Evolutionary conservation across 257 asterid species (phyloP), one percentile per base, ranked within the genome.

Genomic region (Plantago ovata): DNA sequence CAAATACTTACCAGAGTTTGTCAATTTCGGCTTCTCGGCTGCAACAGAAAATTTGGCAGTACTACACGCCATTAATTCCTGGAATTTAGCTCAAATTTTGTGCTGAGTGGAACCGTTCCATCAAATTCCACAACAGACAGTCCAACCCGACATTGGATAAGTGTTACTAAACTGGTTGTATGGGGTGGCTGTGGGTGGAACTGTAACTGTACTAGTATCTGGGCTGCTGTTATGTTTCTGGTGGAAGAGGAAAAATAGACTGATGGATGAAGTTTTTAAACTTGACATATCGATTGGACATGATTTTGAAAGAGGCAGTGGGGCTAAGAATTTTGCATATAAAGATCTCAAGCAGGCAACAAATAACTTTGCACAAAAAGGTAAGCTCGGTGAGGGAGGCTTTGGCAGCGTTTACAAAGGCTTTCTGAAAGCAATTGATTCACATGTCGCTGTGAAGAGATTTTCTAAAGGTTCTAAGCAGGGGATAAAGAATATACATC

Each of bases 341-440:
- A 12, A 9, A 2, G 71, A 66, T 15, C 16, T 74, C 18, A 16
- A 38, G 16, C 7, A n/a, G 2, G 76, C 73, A 1, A 63, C 78
- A 0, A 60, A 32, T 13, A 53, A 63, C 9, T 68, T 73, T 5
- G 40, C 70, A 1, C 16, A 55, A 15, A 13, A 60, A 22, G 53
- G 58, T 66, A 68, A 67, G 61, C 74, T 73, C 1, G 78, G 71
- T 0, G 69, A 75, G 21, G 80, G 80, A 1, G 80, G 80, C 32
- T 75, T 75, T 10, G 81, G 81, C 1, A 59, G 63, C 1, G 75
- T 74, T 15, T 74, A 69, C 33, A 61, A 12, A 41, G 79, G 79
- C 0, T 56, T 51, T 15, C 24, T 69, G 42, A 52, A 3, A 7
- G 63, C 56, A 62, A 22, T 40, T 4, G 12, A 56, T 10, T 43